Percentiles rank a stretch among this genome's conserved stretches.
These are phyloP conservation scores for Periconia sp. DNA, from an alignment of 2,329 filamentous ascomycete species.

Conservation along the genomic window DNA sequence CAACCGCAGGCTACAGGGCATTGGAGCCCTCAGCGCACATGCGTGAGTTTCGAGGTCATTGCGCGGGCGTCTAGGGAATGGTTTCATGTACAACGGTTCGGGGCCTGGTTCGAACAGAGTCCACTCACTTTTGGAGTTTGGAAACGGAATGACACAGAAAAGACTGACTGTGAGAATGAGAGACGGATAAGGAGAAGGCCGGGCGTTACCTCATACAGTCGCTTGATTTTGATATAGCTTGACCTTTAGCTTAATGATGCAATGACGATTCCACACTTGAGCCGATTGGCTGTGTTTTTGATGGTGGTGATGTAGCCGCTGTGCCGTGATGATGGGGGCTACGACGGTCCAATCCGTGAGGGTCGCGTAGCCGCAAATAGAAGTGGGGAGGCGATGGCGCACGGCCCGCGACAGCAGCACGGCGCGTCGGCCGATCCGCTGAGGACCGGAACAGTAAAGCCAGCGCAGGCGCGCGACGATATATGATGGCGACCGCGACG, in stretches of 20 bases:
- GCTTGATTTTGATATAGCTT: conserved; percentile 37
- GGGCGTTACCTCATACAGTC: conserved; percentile 47
- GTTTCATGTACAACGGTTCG: conserved; percentile 46
- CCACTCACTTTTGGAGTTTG: conserved; percentile 41
- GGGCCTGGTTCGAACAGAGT: conserved; percentile 31
- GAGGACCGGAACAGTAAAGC: conserved; percentile 11
- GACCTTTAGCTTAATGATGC: conserved; percentile 37
- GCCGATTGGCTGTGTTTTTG: conserved; percentile 41
- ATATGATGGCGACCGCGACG: conserved; percentile 15
- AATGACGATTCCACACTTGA: conserved; percentile 32
- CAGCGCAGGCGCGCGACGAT: conserved; percentile 5
- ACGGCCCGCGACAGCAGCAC: conserved; percentile 36
- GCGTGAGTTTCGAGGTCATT: conserved; percentile 21
- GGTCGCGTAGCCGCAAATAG: conserved; percentile 49
- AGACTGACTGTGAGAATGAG: conserved; percentile 34
- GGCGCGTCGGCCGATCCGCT: conserved; percentile 26
- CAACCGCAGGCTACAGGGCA: conserved; percentile 41
- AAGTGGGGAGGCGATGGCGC: conserved; percentile 41
- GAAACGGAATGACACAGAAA: conserved; percentile 36
- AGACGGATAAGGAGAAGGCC: conserved; percentile 32
- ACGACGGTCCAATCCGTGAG: conserved; percentile 47
- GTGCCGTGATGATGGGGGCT: conserved; percentile 44
- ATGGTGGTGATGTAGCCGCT: conserved; percentile 45
- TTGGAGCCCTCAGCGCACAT: conserved; percentile 46
- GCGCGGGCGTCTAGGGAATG: conserved; percentile 35